Conservation (phyloP, 495 filamentous ascomycete species). For the Penicillium malachiteum region DNA sequence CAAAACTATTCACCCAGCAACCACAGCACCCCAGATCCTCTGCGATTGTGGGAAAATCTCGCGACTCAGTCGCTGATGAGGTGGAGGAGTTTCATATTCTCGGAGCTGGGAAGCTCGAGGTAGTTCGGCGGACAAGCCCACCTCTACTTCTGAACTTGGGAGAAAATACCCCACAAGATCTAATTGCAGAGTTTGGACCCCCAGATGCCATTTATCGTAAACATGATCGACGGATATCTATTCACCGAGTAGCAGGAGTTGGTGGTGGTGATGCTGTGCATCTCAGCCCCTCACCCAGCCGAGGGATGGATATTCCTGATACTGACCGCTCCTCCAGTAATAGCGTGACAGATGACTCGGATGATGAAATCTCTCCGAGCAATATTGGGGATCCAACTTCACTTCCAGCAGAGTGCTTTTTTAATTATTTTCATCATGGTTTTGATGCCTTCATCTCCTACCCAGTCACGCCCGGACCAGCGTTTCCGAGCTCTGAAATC, state of each 20-base stretch:
- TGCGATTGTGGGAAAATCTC: slow-evolving; percentile 55
- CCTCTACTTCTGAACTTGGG: slow-evolving; percentile 69
- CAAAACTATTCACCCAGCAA: slow-evolving; percentile 69
- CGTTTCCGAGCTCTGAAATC: slow-evolving; percentile 51
- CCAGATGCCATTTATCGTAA: slow-evolving; percentile 96
- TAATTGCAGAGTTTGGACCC: slow-evolving; percentile 84
- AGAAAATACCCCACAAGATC: slow-evolving; percentile 83
- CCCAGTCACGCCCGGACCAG: slow-evolving; percentile 64
- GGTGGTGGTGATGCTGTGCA: slow-evolving; percentile 42
- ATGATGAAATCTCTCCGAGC: slow-evolving; percentile 52
- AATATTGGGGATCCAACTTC: slow-evolving; percentile 38
- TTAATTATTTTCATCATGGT: slow-evolving; percentile 94
- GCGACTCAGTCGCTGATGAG: slow-evolving; percentile 71
- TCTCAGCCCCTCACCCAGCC: slow-evolving; percentile 43
- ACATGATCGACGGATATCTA: slow-evolving; percentile 86
- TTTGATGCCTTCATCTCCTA: slow-evolving; percentile 91
- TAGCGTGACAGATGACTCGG: slow-evolving; percentile 73
- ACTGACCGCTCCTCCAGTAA: slow-evolving; percentile 82
- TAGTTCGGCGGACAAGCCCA: slow-evolving; percentile 60
- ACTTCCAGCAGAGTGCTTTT: slow-evolving; percentile 73
- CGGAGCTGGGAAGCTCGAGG: slow-evolving; percentile 72
- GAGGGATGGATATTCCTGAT: slow-evolving; percentile 53
- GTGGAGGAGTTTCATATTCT: slow-evolving; percentile 74
- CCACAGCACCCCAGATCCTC: slow-evolving; percentile 65
- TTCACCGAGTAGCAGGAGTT: slow-evolving; percentile 57